Evolutionary conservation across 2,329 filamentous ascomycete species (phyloP).

Genomic region (Neopestalotiopsis rosae): DNA sequence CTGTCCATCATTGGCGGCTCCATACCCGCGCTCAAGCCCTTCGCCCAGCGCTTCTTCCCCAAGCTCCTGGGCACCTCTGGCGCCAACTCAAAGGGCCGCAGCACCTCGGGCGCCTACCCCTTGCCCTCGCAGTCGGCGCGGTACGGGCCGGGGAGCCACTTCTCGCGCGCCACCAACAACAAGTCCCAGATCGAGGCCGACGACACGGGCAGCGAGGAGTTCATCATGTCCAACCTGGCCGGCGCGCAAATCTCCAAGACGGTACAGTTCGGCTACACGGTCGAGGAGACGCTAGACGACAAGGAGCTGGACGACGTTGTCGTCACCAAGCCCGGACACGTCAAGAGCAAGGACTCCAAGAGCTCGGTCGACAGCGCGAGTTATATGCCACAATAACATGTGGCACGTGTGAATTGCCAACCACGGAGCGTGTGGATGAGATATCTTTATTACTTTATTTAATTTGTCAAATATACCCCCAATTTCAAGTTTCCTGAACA

Average conservation of each 20-base stretch:
- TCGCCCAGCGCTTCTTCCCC: slow-evolving; percentile 27
- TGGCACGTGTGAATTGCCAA: background rate
- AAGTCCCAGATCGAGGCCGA: slow-evolving; percentile 5
- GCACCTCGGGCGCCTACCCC: slow-evolving; percentile 9
- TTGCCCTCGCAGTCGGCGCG: background rate
- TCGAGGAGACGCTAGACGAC: slow-evolving; percentile 11
- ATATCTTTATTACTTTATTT: background rate
- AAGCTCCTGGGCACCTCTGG: slow-evolving; percentile 21
- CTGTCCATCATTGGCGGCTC: slow-evolving; percentile 32
- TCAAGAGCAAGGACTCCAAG: background rate
- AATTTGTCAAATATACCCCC: background rate
- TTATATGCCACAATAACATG: background rate
- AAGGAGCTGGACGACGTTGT: no score
- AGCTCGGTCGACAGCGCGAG: background rate
- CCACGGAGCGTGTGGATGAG: background rate
- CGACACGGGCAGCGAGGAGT: slow-evolving; percentile 23
- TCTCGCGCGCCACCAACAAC: slow-evolving; percentile 10
- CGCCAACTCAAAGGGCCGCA: background rate
- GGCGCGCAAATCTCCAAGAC: slow-evolving; percentile 22
- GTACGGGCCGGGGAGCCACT: slow-evolving; percentile 17
- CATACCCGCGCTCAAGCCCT: slow-evolving; percentile 30
- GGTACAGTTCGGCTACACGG: slow-evolving; percentile 22
- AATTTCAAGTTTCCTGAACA: background rate
- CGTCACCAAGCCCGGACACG: background rate
- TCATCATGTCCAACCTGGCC: slow-evolving; percentile 20